Conservation (phyloP, 306 rosid species). For the Carpinus viminea region DNA sequence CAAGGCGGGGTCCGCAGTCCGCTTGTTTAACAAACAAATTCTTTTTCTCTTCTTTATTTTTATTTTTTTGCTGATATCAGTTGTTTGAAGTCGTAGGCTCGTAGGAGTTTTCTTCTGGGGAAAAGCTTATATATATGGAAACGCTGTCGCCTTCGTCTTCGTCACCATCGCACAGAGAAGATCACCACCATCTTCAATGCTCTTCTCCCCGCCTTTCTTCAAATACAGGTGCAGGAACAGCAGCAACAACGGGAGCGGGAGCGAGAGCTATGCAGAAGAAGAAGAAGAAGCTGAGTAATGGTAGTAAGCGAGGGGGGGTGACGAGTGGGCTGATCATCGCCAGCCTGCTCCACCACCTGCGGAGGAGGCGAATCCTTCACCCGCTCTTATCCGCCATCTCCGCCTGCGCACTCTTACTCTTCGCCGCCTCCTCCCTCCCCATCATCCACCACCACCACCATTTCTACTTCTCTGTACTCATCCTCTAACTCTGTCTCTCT, state of each 20-base stretch:
- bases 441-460: constrained; percentile 35
- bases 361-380: constrained; percentile 33
- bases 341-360: constrained; percentile 22
- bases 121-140: background rate
- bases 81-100: background rate
- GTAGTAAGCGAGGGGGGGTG: background rate
- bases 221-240: background rate
- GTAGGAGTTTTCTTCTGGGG: constrained; percentile 19
- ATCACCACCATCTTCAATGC: background rate
- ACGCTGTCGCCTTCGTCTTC: constrained; percentile 2
- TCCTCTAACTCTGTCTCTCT: background rate
- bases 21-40: background rate
- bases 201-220: background rate
- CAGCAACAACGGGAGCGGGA: background rate
- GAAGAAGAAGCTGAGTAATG: constrained; percentile 30
- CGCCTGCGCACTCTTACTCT: constrained; percentile 52
- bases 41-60: background rate
- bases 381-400: constrained; percentile 56
- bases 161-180: constrained; percentile 9
- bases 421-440: constrained; percentile 47
- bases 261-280: constrained; percentile 30
- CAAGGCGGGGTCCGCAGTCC: background rate
- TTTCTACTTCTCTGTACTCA: constrained; percentile 23
- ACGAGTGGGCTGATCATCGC: constrained; percentile 16
- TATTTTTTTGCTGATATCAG: background rate